Conservation (phyloP, 352 stramenopile genomes). For the Phytopythium oedochilum region DNA sequence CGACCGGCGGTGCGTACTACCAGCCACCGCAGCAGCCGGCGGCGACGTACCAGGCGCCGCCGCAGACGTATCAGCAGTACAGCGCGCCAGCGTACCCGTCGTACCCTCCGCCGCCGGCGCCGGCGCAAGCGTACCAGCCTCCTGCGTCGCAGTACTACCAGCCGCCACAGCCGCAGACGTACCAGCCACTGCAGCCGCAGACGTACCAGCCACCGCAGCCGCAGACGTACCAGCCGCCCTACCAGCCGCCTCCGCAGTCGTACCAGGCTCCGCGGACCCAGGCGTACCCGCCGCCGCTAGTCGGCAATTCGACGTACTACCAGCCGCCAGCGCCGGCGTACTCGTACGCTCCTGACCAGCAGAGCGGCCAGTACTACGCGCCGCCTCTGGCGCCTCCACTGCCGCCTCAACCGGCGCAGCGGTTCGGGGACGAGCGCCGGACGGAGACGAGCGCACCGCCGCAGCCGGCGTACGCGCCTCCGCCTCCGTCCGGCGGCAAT, state of each 20-base stretch:
- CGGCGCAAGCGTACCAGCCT: slow-evolving; percentile 5
- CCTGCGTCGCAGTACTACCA: not conserved
- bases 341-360: slow-evolving; percentile 7
- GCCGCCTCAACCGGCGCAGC: slow-evolving; percentile 9
- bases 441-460: slow-evolving; percentile 6
- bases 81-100: slow-evolving; percentile 1
- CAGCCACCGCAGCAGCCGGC: slow-evolving; percentile 2
- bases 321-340: slow-evolving; percentile 9
- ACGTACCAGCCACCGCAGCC: slow-evolving; percentile 1
- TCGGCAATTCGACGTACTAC: slow-evolving; percentile 4
- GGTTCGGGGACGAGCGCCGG: slow-evolving; percentile 12
- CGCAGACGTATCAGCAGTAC: slow-evolving; percentile 1
- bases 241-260: not conserved
- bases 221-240: slow-evolving; percentile 8
- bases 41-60: not conserved
- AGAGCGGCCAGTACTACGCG: slow-evolving; percentile 6
- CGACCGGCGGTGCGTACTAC: slow-evolving; percentile 6
- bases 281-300: not conserved
- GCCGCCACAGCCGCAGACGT: slow-evolving; percentile 6
- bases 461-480: slow-evolving; percentile 3
- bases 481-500: not conserved
- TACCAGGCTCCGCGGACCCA: not conserved
- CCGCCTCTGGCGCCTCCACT: slow-evolving; percentile 3
- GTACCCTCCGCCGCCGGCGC: slow-evolving; percentile 6
- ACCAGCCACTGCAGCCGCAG: slow-evolving; percentile 2